Conservation (phyloP, 768 basidiomycete species). For the Trametes cingulata region DNA sequence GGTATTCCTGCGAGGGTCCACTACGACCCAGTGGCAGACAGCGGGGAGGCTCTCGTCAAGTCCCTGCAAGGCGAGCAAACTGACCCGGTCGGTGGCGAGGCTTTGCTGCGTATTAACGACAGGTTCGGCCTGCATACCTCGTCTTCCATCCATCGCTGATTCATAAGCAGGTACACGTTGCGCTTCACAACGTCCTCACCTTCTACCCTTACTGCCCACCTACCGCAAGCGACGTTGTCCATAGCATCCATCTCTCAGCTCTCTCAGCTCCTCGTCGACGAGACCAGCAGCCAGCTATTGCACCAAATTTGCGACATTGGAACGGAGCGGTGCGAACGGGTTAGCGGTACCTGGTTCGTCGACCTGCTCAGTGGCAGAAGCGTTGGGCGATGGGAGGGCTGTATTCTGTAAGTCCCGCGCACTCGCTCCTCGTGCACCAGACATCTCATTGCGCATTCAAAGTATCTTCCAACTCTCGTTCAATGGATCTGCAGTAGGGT, state of each 20-base stretch:
- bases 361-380: slow-evolving; percentile 62
- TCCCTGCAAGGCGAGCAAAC: slow-evolving; percentile 43
- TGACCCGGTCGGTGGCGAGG: slow-evolving; percentile 66
- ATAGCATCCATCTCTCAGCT: slow-evolving; percentile 79
- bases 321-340: slow-evolving; percentile 48
- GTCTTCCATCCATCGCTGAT: not conserved
- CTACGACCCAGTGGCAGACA: slow-evolving; percentile 68
- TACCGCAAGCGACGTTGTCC: slow-evolving; percentile 74
- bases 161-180: slow-evolving; percentile 53
- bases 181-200: slow-evolving; percentile 78
- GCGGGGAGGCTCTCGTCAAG: slow-evolving; percentile 58
- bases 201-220: slow-evolving; percentile 73
- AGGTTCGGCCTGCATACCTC: slow-evolving; percentile 42
- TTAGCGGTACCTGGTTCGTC: slow-evolving; percentile 72
- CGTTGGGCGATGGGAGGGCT: slow-evolving; percentile 81
- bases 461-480: slow-evolving; percentile 69
- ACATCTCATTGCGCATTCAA: not conserved
- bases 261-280: slow-evolving; percentile 71
- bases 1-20: slow-evolving; percentile 59
- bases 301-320: slow-evolving; percentile 71
- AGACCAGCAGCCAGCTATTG: slow-evolving; percentile 72
- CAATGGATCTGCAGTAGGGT: slow-evolving; percentile 50
- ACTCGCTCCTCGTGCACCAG: not conserved
- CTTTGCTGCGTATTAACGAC: slow-evolving; percentile 67
- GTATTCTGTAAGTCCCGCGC: slow-evolving; percentile 59